Evolutionary conservation across 106 monocot species (phyloP), one percentile per base, ranked within the genome.

Genomic region (Amphibolis antarctica): DNA sequence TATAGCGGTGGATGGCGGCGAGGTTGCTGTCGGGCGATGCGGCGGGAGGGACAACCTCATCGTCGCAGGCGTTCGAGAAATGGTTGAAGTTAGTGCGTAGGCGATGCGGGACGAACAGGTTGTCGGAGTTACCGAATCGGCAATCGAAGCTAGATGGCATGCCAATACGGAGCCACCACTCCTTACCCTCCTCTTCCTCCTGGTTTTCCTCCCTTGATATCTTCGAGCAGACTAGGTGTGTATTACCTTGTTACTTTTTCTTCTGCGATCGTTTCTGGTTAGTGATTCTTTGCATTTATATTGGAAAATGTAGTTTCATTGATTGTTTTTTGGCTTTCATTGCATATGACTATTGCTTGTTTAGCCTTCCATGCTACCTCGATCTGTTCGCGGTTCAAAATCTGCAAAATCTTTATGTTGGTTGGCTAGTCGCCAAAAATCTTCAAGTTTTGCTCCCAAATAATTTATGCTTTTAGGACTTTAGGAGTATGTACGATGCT

Each of bases 61-160:
- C 78, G 11, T 73, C 67, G 10, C 68, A 72, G 44, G 66, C 69
- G 24, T 78, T 78, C 59, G 85, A 78, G 78, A 78, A 69, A 78
- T 85, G 85, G 85, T 21, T 85, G 20, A 68, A 74, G 51, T 26
- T 81, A 57, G 78, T 85, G 30, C 81, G 85, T 72, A 78, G 66
- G 54, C 67, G 81, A 19, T 81, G 78, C 27, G 78, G 72, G 23
- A 75, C 43, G 24, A 66, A 71, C 29, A 62, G 62, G 42, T 72
- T 74, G 10, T 85, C 85, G 0, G 81, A 78, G 0, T 85, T 81
- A 53, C 81, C 81, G 1, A 63, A 69, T 25, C 77, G 78, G 53
- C 56, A 52, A 1, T 24, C 76, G 0, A 74, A 56, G 53, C 12
- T 43, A 24, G 69, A 78, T 51, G 25, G 65, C 46, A 71, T 75